These are phyloP conservation scores for Magnolia sinica DNA, from an alignment of 164 flowering plant genomes.

Conservation along the genomic window DNA sequence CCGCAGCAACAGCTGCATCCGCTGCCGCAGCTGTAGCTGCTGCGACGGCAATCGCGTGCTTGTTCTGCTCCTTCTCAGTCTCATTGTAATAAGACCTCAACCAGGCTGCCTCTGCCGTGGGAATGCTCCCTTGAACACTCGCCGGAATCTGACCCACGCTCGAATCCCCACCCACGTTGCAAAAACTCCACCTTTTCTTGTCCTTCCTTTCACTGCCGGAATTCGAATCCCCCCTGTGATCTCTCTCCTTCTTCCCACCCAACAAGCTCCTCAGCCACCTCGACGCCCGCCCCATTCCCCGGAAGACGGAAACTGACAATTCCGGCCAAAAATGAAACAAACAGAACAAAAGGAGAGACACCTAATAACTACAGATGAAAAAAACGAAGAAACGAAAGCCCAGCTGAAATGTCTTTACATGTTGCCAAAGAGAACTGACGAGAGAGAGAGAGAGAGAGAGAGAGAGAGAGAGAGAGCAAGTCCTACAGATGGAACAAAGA, in stretches of 20 bases:
- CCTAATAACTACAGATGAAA: background rate
- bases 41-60: conserved; percentile 94
- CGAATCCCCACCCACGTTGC: conserved; percentile 37
- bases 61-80: conserved; percentile 64
- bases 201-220: conserved; percentile 37
- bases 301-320: background rate
- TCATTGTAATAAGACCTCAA: conserved; percentile 51
- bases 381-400: background rate
- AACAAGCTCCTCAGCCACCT: conserved; percentile 69
- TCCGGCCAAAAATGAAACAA: background rate
- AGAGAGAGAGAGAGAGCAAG: background rate
- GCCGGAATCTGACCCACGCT: conserved; percentile 15
- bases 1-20: conserved; percentile 93
- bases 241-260: conserved; percentile 64
- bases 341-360: conserved; percentile 8
- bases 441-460: conserved; percentile 6
- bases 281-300: conserved; percentile 71
- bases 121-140: conserved; percentile 2
- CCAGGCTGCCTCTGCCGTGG: conserved; percentile 26
- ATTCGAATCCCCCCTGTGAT: conserved; percentile 24
- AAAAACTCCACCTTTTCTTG: conserved; percentile 73
- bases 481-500: background rate
- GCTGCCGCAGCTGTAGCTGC: conserved; percentile 97
- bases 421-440: conserved; percentile 1
- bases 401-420: conserved; percentile 2